Evolutionary conservation across 2,329 filamentous ascomycete genomes (phyloP).

Genomic region (Bipolaris zeicola): DNA sequence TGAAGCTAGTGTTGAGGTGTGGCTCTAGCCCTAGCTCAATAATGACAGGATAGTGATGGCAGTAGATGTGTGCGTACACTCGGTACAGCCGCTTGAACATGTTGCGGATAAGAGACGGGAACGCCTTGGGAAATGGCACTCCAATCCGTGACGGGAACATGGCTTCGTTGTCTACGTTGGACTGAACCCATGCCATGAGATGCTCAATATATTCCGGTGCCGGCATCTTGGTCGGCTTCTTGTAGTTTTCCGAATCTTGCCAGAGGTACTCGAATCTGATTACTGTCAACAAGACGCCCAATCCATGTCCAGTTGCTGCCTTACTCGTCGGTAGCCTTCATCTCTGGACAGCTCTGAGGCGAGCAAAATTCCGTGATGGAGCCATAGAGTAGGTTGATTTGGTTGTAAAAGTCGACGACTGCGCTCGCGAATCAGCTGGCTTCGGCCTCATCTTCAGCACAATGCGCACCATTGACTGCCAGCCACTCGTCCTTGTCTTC

Average conservation of each 20-base stretch:
- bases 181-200: slow-evolving; percentile 95
- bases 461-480: slow-evolving; percentile 83
- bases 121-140: slow-evolving; percentile 90
- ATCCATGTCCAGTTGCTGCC: no score
- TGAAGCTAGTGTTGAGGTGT: slow-evolving; percentile 98
- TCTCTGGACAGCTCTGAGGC: slow-evolving; percentile 93
- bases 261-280: slow-evolving; percentile 94
- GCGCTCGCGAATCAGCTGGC: slow-evolving; percentile 15
- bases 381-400: slow-evolving; percentile 98
- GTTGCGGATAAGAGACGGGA: slow-evolving; percentile 90
- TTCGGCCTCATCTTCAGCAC: not conserved
- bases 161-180: slow-evolving; percentile 91
- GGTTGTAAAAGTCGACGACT: slow-evolving; percentile 99
- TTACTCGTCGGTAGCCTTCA: slow-evolving; percentile 99
- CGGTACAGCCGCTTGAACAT: slow-evolving; percentile 99
- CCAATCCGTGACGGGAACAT: slow-evolving; percentile 95
- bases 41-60: slow-evolving; percentile 96
- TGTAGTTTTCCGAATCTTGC: slow-evolving; percentile 94
- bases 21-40: slow-evolving; percentile 94
- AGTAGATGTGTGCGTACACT: slow-evolving; percentile 97
- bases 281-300: slow-evolving; percentile 7
- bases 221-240: slow-evolving; percentile 96
- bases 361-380: slow-evolving; percentile 99
- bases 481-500: slow-evolving; percentile 99
- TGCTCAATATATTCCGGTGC: slow-evolving; percentile 98